Conservation (phyloP, 2,329 filamentous ascomycete species). For the Venturia nashicola region DNA sequence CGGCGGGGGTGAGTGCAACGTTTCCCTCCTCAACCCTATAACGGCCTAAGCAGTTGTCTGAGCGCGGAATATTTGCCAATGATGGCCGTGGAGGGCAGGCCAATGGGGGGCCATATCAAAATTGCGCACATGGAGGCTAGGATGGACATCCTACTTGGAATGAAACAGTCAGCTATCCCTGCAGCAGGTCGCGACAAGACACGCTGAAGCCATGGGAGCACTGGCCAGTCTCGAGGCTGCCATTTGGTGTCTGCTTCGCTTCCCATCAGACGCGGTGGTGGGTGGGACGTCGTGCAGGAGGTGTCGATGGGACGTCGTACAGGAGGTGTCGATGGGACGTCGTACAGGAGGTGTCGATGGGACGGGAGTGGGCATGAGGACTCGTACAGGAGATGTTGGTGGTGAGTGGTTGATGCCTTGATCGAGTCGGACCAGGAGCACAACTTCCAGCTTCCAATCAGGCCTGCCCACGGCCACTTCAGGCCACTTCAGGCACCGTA, state of each 20-base stretch:
- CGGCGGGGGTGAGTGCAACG: not conserved
- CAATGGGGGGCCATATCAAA: not conserved
- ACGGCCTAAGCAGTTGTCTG: not conserved
- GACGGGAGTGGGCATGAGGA: too few relatives aligned
- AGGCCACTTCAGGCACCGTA: not conserved
- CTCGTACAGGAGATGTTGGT: too few relatives aligned
- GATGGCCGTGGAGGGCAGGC: not conserved
- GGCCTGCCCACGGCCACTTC: not conserved
- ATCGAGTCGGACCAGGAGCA: not conserved
- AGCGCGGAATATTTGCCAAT: not conserved
- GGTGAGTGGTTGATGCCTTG: not conserved
- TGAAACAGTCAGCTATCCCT: not conserved
- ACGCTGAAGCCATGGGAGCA: constrained; percentile 1
- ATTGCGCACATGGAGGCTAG: constrained; percentile 1
- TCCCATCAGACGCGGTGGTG: too few relatives aligned
- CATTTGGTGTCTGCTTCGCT: not conserved
- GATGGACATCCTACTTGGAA: not conserved
- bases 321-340: too few relatives aligned
- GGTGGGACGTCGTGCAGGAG: too few relatives aligned
- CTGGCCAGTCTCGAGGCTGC: not conserved
- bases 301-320: too few relatives aligned
- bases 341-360: too few relatives aligned
- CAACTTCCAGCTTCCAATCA: not conserved
- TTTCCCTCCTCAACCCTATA: constrained; percentile 1
- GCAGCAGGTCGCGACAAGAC: not conserved